Base-by-base conservation (phyloP, 2,329 filamentous ascomycete species). In the Coniella vitis region DNA sequence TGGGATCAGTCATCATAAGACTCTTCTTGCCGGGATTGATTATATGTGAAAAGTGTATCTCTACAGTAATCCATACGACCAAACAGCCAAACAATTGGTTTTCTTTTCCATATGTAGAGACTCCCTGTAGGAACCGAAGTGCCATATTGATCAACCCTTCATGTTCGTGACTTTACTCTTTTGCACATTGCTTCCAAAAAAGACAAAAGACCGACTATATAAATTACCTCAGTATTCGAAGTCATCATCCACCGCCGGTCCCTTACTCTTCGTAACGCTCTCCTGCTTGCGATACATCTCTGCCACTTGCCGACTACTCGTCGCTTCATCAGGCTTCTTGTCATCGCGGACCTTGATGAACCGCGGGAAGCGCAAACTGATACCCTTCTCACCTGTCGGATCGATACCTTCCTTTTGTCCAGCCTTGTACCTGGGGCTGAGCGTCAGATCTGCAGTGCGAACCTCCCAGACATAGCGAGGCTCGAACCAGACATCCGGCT, bases 401-500 rank as follows among this genome's bases (percentile, higher is more conserved):
- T 87, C 86, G n/a, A 87, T 76, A 7, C 90, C 83, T 63, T 94
- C 88, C 57, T 85, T 83, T 40, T 80, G 81, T 1, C 87, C 93
- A n/a, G 93, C 93, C 68, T 90, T 89, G 69, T 98, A 98, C 35
- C 90, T 76, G 21, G 93, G 93, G 57, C 86, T 91, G 19, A 98
- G 77, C 2, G 93, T 97, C 59, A 98, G 68, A 72, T 98, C 93
- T 1, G 93, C 93, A 12, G 91, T 95, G 73, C 91, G 95, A 58
- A 98, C 90, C 69, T 98, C 93, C 93, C 93, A 98, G 1, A 98
- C 93, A 60, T 86, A 84, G 37, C 83, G 82, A 13, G 93, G 88
- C 73, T 98, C 93, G 64, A 98, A 93, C 93, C 93, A 98, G 34
- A 98, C 90, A 65, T 98, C 93, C 1, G 93, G 93, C 65, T 98